Evolutionary conservation across 106 monocot species (phyloP), one percentile per base, ranked within the genome.

Genomic region (Allium cepa): DNA sequence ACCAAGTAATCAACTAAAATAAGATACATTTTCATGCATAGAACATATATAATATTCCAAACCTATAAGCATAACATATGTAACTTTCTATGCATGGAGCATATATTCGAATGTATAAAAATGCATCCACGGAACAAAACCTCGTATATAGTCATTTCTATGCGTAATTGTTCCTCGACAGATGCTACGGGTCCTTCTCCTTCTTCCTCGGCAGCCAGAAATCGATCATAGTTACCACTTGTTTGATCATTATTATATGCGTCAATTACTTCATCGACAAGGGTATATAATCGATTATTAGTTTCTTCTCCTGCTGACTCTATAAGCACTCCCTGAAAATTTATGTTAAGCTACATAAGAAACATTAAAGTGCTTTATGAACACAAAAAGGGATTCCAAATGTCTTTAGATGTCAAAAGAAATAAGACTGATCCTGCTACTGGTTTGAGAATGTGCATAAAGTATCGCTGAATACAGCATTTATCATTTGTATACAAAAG

Each of bases 141-240:
- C 99, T 99, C 87, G 78, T 90, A 99, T 13, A 99, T 72, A 27
- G 87, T 83, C 99, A 99, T 99, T 78, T 99, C 99, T 75, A 90
- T 92, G 53, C 71, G 84, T 28, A 92, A 74, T 69, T 99, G 93
- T 71, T 90, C 99, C 85, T 93, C 93, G 49, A 83, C 84, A 75
- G 92, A 99, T 10, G 79, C 84, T n/a, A 93, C 75, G 52, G 89
- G 79, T 69, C 73, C 78, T 49, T 85, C 90, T n/a, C 82, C 75
- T 76, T 93, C 99, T 53, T 93, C 99, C 49, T 90, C 87, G 59
- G 67, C 60, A 53, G 71, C 67, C 53, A 67, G 16, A 64, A 64
- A 57, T 57, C 79, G 77, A 67, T 90, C 87, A 71, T 53, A 78
- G 50, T 26, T 59, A 17, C 77, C 85, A 64, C 50, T 79, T 9